phyloP scores from a whole-genome alignment of 306 rosid genomes.

The Rosa chinensis region DNA sequence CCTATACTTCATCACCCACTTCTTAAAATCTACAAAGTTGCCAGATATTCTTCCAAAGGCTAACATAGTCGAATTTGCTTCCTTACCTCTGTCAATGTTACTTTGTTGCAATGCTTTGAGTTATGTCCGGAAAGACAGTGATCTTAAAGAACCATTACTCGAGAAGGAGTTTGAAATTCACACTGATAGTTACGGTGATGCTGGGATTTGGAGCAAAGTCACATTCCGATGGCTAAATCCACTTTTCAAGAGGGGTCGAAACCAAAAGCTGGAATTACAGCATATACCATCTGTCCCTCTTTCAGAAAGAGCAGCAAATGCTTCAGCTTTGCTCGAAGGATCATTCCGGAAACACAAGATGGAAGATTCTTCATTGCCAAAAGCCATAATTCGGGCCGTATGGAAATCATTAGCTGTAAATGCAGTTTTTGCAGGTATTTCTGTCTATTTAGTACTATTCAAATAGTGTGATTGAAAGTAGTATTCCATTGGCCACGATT shows the following conservation, averaged over 20 bases:
- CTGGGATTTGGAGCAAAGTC: conserved; percentile 68
- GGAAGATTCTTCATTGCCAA: conserved; percentile 49
- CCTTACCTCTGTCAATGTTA: conserved; percentile 51
- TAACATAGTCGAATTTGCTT: conserved; percentile 41
- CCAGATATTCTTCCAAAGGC: conserved; percentile 48
- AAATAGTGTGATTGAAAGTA: not conserved
- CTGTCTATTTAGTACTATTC: not conserved
- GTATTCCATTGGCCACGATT: not conserved
- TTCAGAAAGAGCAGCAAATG: conserved; percentile 63
- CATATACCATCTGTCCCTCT: conserved; percentile 69
- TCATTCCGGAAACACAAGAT: conserved; percentile 62
- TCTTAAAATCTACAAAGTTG: conserved; percentile 25
- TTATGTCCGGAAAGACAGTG: conserved; percentile 33
- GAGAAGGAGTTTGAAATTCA: conserved; percentile 37
- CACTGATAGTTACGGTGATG: conserved; percentile 33
- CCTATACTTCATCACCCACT: conserved; percentile 26
- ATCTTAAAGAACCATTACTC: conserved; percentile 46
- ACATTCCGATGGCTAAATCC: conserved; percentile 82
- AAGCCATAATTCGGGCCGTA: conserved; percentile 48
- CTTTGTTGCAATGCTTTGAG: conserved; percentile 50
- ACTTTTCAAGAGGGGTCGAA: conserved; percentile 60
- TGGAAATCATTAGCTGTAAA: conserved; percentile 60
- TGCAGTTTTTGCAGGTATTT: conserved; percentile 78
- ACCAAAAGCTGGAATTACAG: conserved; percentile 56
- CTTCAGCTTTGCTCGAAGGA: conserved; percentile 57